Conservation (phyloP, 1,284 basidiomycete species). For the Fistulinella cinereoalba region DNA sequence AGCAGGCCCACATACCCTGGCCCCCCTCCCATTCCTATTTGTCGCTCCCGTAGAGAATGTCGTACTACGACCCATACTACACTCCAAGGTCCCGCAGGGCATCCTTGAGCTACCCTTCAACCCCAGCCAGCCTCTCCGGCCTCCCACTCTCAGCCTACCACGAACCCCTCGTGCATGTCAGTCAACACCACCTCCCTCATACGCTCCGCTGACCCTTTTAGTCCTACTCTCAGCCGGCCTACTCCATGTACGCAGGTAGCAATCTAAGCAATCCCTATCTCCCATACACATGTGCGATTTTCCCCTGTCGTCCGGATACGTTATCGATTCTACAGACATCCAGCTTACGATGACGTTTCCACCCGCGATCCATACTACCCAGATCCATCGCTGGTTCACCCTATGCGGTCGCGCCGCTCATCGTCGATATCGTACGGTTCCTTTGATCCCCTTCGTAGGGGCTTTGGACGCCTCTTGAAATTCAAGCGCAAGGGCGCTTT, state of each 20-base stretch:
- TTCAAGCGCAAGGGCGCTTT: constrained; percentile 71
- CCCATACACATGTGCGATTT: constrained; percentile 16
- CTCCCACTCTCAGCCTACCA: constrained; percentile 22
- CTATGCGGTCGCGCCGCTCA: constrained; percentile 45
- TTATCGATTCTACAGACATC: constrained; percentile 4
- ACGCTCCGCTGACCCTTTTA: too few species aligned
- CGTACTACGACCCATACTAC: constrained; percentile 35
- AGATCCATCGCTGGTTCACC: constrained; percentile 19
- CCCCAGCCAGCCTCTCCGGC: constrained; percentile 15
- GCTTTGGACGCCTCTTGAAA: constrained; percentile 54
- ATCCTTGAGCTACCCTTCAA: constrained; percentile 25
- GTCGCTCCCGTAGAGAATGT: constrained; percentile 20
- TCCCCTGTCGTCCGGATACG: background rate
- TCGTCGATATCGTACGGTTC: constrained; percentile 55
- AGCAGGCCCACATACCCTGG: background rate
- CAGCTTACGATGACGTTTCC: constrained; percentile 31
- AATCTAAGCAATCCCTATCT: constrained; percentile 15
- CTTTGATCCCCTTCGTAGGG: constrained; percentile 43
- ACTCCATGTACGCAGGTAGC: constrained; percentile 27
- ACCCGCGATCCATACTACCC: constrained; percentile 24
- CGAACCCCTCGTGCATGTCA: constrained; percentile 22
- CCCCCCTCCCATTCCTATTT: constrained; percentile 9
- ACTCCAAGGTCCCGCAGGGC: constrained; percentile 29
- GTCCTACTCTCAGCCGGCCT: constrained; percentile 26
- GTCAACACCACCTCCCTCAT: background rate